phyloP scores from a whole-genome alignment of 2,329 filamentous ascomycete genomes.

The Penicillium sp. region DNA sequence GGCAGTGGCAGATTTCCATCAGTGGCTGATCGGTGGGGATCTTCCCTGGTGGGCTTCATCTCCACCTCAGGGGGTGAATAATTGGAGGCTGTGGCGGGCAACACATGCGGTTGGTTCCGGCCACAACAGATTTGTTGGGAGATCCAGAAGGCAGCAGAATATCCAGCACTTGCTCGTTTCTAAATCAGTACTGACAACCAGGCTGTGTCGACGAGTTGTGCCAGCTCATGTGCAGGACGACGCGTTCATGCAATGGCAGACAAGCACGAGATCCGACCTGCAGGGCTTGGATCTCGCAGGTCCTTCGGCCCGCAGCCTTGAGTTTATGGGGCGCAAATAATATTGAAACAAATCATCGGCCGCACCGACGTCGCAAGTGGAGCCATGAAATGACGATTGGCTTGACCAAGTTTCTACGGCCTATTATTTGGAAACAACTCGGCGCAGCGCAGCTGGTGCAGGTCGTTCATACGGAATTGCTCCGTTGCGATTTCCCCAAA shows the following conservation, averaged over 20 bases:
- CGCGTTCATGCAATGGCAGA: conserved; percentile 10
- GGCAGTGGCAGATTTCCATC: background rate
- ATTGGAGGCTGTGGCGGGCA: conserved; percentile 9
- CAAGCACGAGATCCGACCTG: background rate
- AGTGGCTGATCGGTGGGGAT: conserved; percentile 20
- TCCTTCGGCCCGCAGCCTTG: conserved; percentile 1
- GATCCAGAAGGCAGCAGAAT: conserved; percentile 19
- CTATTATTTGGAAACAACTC: conserved; percentile 3
- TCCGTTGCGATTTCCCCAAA: conserved; percentile 8
- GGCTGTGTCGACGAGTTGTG: conserved; percentile 12
- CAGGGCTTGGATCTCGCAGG: conserved; percentile 12
- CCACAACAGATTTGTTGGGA: conserved; percentile 2
- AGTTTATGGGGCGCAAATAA: conserved; percentile 5
- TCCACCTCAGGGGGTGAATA: conserved; percentile 12
- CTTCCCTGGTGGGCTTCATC: conserved; percentile 10
- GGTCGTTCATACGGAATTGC: conserved; percentile 21
- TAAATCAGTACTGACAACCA: conserved; percentile 12
- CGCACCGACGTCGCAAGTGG: conserved; percentile 13
- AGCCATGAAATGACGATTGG: conserved; percentile 22
- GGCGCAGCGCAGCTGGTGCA: background rate
- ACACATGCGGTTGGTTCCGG: conserved; percentile 14
- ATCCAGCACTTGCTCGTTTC: conserved; percentile 5
- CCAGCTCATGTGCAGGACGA: background rate
- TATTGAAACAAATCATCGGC: conserved; percentile 12
- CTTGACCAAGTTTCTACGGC: conserved; percentile 13